These are phyloP conservation scores for Medicago lupulina DNA, from an alignment of 306 rosid species.

Conservation along the genomic window DNA sequence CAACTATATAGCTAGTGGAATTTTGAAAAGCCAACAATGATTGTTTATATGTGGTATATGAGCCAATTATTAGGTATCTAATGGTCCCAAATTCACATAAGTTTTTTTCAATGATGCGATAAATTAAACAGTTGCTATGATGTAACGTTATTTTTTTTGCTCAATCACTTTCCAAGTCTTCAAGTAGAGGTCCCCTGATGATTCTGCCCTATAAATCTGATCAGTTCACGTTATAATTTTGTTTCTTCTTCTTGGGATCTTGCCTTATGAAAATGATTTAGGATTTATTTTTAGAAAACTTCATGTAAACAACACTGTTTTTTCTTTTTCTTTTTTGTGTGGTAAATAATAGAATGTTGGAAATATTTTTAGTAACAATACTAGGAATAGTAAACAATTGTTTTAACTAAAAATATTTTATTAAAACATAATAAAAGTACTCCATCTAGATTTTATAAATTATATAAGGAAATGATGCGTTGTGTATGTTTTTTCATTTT, in stretches of 20 bases:
- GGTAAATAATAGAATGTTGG: no score
- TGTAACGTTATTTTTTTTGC: background rate
- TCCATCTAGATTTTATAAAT: no score
- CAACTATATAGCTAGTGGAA: conserved; percentile 35
- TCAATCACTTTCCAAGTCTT: conserved; percentile 28
- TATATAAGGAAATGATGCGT: no score
- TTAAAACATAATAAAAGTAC: no score
- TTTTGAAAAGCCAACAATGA: conserved; percentile 32
- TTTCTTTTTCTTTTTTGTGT: no score
- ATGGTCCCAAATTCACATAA: conserved; percentile 36
- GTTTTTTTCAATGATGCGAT: conserved; percentile 1
- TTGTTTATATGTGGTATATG: background rate
- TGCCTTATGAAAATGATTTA: background rate
- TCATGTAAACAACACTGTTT: background rate
- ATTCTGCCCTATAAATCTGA: conserved; percentile 33
- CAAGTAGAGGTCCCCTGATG: conserved; percentile 35
- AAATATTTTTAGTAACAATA: no score
- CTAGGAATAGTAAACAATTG: no score
- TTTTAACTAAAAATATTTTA: no score
- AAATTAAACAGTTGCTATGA: conserved; percentile 29
- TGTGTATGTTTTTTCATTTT: no score
- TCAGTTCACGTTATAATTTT: conserved; percentile 1
- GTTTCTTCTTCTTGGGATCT: conserved; percentile 22
- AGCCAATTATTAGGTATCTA: conserved; percentile 43
- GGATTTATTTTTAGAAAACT: background rate